Evolutionary conservation across 1,284 basidiomycete species (phyloP).

Genomic region (Amylostereum areolatum): DNA sequence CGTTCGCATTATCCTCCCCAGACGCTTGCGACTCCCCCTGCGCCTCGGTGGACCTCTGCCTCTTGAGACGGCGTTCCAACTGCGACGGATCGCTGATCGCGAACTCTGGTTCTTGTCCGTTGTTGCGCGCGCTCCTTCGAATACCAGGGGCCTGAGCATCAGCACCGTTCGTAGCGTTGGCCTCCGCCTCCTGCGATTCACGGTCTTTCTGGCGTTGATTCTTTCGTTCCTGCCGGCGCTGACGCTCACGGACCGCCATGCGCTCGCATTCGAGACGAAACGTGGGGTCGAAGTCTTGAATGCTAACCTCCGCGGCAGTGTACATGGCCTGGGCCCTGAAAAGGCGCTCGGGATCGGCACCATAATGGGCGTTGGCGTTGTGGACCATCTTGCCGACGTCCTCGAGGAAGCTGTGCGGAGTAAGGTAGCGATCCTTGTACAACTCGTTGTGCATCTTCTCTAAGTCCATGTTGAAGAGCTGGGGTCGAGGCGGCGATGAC

Average conservation of each 20-base stretch:
- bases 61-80: conserved; percentile 67
- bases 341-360: conserved; percentile 72
- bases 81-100: conserved; percentile 64
- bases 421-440: conserved; percentile 84
- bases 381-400: conserved; percentile 88
- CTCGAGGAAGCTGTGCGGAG: conserved; percentile 81
- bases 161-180: no score
- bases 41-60: conserved; percentile 58
- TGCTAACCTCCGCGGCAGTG: conserved; percentile 80
- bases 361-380: conserved; percentile 67
- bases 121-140: conserved; percentile 64
- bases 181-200: conserved; percentile 33
- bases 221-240: conserved; percentile 56
- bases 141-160: no score
- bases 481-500: conserved; percentile 18
- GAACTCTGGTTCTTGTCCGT: conserved; percentile 65
- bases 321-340: conserved; percentile 88
- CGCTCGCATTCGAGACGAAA: conserved; percentile 84
- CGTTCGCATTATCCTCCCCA: conserved; percentile 42
- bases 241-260: conserved; percentile 78
- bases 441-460: conserved; percentile 88
- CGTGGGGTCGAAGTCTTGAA: conserved; percentile 83
- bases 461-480: conserved; percentile 78
- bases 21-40: conserved; percentile 48
- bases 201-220: conserved; percentile 47